Base-by-base conservation (phyloP, 2,329 filamentous ascomycete genomes). In the Tolypocladium tropicale region DNA sequence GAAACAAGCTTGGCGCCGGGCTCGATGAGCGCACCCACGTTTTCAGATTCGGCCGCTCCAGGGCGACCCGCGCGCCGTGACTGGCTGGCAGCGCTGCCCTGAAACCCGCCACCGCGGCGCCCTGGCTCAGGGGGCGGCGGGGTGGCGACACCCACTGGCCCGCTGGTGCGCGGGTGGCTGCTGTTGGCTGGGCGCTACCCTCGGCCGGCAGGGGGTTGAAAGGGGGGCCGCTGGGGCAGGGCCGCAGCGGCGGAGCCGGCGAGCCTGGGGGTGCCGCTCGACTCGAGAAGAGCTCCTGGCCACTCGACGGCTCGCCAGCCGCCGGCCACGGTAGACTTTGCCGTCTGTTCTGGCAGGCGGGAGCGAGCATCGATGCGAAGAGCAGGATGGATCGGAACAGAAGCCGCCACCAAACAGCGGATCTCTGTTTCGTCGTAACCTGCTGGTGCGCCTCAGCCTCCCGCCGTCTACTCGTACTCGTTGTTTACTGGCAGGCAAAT, bases 21-120 rank as follows among this genome's bases (percentile, higher is more conserved):
- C 36, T 9, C 16, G 18, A 37, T 37, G 16, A 49, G 28, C 46
- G 46, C 46, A 7, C 25, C 16, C 16, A 4, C 18, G 16, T n/a
- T 5, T 18, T 53, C 51, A 32, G 51, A 53, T n/a, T 53, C 23
- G 51, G 51, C 51, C 16, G 34, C 51, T 36, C 51, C 51, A 53
- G 51, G 51, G 51, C 25, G 33, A 11, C 34, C 3, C 23, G 33
- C 34, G 51, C 51, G 51, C 51, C 2, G 23, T 37, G 21, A 37
- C 14, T 53, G 51, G 51, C 51, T 53, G 23, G 51, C 2, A n/a
- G 14, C 34, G 51, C 10, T 23, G 10, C 51, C 23, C 51, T 53
- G 51, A 53, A 53, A 53, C 51, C 51, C 23, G 51, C 51, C 51
- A 53, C 51, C 25, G 51, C 34, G 51, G 34, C 51, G 33, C 51